Base-by-base conservation (phyloP, 2,329 filamentous ascomycete species). In the Phialophora verrucosa region DNA sequence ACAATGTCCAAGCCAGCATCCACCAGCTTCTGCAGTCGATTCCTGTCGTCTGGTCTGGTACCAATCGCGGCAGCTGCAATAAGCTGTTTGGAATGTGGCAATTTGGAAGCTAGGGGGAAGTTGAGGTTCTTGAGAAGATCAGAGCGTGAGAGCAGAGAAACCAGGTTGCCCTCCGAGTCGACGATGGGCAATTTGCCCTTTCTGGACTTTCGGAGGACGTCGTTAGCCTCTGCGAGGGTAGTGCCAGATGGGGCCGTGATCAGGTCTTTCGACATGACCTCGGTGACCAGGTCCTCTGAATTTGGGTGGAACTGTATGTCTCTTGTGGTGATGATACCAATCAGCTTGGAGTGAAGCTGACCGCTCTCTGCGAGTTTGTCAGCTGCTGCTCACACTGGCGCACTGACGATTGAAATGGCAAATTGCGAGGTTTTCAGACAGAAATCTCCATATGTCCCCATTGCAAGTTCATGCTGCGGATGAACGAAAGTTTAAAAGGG, bases 401-500 rank as follows among this genome's bases (percentile, higher is more conserved):
- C 6, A 17, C 11, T 14, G 27, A 14, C 20, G 50, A 27, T 32
- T 29, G 12, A 76, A 14, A 29, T 38, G 20, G 60, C 50, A 62
- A 55, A 50, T 42, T 56, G 32, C 12, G 17, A 54, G 27, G 60
- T 72, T 73, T 71, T 86, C 84, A 86, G 82, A 80, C 78, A 77
- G 80, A 80, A 81, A 81, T 97, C 93, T 92, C 87, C 93, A 97
- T 80, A 79, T 79, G 79, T 97, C 93, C 92, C 87, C 93, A 97
- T 84, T 86, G 92, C 91, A 87, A 86, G 78, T 88, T 83, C 89
- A 91, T 90, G 87, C 90, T 96, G 86, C 92, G 92, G 95, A 94
- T 94, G 95, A 99, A 99, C 95, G 95, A 99, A 99, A 99, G 95
- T 98, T 98, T 97, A 91, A 87, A 83, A 78, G 75, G 76, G 83